phyloP scores from a whole-genome alignment of 75 land plant species.

The Sequoia sempervirens region DNA sequence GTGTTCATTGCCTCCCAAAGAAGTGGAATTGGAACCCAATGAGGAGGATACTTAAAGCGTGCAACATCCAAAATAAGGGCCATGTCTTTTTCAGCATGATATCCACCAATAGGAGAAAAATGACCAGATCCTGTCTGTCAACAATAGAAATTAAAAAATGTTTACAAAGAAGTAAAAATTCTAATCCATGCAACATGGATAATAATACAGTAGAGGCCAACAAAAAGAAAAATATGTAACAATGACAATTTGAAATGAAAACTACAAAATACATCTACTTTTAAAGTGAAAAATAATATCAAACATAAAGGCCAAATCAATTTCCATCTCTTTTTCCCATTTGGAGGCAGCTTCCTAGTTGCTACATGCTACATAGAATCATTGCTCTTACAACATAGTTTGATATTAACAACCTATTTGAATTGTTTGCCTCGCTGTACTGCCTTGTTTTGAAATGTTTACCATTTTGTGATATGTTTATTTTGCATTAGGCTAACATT shows the following conservation, averaged over 20 bases:
- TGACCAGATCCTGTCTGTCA: constrained; percentile 86
- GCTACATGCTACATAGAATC: not conserved
- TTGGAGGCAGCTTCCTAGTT: not conserved
- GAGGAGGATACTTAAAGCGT: constrained; percentile 92
- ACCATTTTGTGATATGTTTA: not conserved
- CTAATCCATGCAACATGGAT: not conserved
- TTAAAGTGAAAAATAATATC: not conserved
- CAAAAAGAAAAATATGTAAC: not conserved
- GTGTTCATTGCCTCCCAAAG: constrained; percentile 88
- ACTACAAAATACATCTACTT: not conserved
- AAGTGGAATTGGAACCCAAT: constrained; percentile 81
- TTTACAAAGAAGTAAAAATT: not conserved
- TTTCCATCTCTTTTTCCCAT: not conserved
- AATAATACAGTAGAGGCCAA: not conserved
- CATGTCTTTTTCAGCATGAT: constrained; percentile 77
- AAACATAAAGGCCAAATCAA: not conserved
- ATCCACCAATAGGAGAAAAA: constrained; percentile 93
- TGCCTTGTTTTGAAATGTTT: not conserved
- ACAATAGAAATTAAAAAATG: not conserved
- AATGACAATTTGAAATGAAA: not conserved
- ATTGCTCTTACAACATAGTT: not conserved
- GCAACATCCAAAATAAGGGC: constrained; percentile 91
- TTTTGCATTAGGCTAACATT: not conserved
- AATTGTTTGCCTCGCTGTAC: not conserved
- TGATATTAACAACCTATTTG: not conserved